Percentiles rank a stretch among this genome's conserved stretches.
These are phyloP conservation scores for Cornus florida DNA, from an alignment of 148 eudicot genomes.

Conservation along the genomic window DNA sequence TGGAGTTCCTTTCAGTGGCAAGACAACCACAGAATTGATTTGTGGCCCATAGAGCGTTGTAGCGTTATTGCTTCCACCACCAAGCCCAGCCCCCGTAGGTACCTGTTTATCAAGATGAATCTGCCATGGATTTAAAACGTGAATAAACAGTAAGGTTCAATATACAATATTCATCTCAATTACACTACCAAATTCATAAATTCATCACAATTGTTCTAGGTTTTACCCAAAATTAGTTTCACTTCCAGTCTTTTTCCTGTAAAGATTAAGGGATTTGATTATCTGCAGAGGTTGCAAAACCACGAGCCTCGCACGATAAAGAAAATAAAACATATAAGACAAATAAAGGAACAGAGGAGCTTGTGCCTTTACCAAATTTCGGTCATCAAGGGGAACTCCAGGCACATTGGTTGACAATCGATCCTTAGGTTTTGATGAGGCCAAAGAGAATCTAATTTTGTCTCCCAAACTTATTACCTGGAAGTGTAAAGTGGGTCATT, in stretches of 20 bases:
- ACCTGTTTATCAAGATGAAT: conserved; percentile 95
- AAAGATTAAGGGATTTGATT: conserved; percentile 81
- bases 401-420: conserved; percentile 84
- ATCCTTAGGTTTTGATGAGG: conserved; percentile 84
- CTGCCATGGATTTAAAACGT: conserved; percentile 32
- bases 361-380: conserved; percentile 66
- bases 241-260: conserved; percentile 78
- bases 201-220: not conserved
- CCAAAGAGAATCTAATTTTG: conserved; percentile 80
- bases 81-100: conserved; percentile 97
- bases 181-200: not conserved
- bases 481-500: conserved; percentile 1
- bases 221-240: conserved; percentile 85
- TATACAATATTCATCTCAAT: not conserved
- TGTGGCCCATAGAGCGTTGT: conserved; percentile 99
- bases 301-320: not conserved
- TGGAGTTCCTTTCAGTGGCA: conserved; percentile 88
- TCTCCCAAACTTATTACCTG: conserved; percentile 97
- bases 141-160: not conserved
- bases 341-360: conserved; percentile 3
- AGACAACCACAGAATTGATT: conserved; percentile 84
- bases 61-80: conserved; percentile 98
- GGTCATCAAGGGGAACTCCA: conserved; percentile 90
- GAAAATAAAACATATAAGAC: conserved; percentile 10
- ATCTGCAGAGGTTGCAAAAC: conserved; percentile 49